phyloP scores from a whole-genome alignment of 352 stramenopile genomes.

The Phytophthora constricta region DNA sequence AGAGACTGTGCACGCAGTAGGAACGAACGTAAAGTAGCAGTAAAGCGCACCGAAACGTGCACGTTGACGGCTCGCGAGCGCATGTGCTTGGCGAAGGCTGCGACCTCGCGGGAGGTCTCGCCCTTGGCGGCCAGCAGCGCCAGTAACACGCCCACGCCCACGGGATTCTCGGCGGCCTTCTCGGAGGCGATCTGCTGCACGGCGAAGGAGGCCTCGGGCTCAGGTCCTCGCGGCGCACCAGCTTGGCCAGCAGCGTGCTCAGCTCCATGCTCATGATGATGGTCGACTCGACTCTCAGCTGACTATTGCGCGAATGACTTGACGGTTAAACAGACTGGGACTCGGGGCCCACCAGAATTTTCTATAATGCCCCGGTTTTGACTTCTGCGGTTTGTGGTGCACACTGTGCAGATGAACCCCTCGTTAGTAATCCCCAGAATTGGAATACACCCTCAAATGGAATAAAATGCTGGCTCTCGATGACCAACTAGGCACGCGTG shows the following conservation, averaged over 20 bases:
- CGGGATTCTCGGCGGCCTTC: slow-evolving; percentile 58
- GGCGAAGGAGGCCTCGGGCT: slow-evolving; percentile 70
- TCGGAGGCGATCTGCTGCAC: slow-evolving; percentile 82
- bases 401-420: too few species aligned
- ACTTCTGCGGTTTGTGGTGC: too few species aligned
- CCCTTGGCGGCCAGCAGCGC: slow-evolving; percentile 94
- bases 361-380: too few species aligned
- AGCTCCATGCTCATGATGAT: slow-evolving; percentile 57
- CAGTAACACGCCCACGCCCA: slow-evolving; percentile 92
- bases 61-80: slow-evolving; percentile 92
- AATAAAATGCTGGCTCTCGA: too few species aligned
- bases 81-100: slow-evolving; percentile 97
- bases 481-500: too few species aligned
- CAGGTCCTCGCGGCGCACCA: slow-evolving; percentile 76
- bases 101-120: slow-evolving; percentile 95
- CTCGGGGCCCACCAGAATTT: not conserved
- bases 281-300: not conserved
- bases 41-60: slow-evolving; percentile 41
- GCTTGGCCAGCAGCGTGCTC: slow-evolving; percentile 77
- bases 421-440: too few species aligned
- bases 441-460: too few species aligned
- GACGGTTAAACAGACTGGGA: not conserved
- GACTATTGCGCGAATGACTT: not conserved
- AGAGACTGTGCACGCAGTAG: too few species aligned
- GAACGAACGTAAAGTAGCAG: not conserved